These are phyloP conservation scores for Fusarium solani-melongenae DNA, from an alignment of 2,329 filamentous ascomycete genomes.

Conservation along the genomic window DNA sequence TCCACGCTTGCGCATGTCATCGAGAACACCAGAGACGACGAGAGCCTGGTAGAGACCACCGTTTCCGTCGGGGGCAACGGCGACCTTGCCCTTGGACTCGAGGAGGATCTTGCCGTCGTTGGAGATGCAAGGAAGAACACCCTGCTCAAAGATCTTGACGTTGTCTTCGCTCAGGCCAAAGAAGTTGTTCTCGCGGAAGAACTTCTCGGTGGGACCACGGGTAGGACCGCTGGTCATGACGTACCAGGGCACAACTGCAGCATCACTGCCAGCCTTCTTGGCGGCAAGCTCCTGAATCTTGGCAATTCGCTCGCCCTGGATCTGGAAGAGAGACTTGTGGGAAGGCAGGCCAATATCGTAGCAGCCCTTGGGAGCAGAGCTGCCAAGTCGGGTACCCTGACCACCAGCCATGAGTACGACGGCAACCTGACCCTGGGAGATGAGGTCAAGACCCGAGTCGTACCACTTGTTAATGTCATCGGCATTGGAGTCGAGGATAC, in stretches of 20 bases:
- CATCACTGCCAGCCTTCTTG: slow-evolving; percentile 68
- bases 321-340: slow-evolving; percentile 94
- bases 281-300: slow-evolving; percentile 86
- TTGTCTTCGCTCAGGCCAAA: slow-evolving; percentile 90
- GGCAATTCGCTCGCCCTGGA: slow-evolving; percentile 93
- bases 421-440: slow-evolving; percentile 79
- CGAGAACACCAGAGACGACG: slow-evolving; percentile 80
- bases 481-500: slow-evolving; percentile 87
- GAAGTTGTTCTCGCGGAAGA: slow-evolving; percentile 89
- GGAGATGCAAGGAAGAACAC: slow-evolving; percentile 94
- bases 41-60: slow-evolving; percentile 96
- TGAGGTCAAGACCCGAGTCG: slow-evolving; percentile 80
- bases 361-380: slow-evolving; percentile 96
- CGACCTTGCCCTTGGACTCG: slow-evolving; percentile 89
- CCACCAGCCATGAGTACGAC: slow-evolving; percentile 98
- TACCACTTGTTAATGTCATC: slow-evolving; percentile 89
- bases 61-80: slow-evolving; percentile 96
- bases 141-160: slow-evolving; percentile 94
- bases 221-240: slow-evolving; percentile 99
- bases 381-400: slow-evolving; percentile 93
- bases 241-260: slow-evolving; percentile 90
- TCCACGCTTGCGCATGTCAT: slow-evolving; percentile 88
- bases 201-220: slow-evolving; percentile 88
- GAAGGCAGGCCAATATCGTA: slow-evolving; percentile 96
- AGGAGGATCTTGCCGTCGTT: slow-evolving; percentile 98